These are phyloP conservation scores for Quercus lobata DNA, from an alignment of 331 rosid genomes.

Conservation along the genomic window DNA sequence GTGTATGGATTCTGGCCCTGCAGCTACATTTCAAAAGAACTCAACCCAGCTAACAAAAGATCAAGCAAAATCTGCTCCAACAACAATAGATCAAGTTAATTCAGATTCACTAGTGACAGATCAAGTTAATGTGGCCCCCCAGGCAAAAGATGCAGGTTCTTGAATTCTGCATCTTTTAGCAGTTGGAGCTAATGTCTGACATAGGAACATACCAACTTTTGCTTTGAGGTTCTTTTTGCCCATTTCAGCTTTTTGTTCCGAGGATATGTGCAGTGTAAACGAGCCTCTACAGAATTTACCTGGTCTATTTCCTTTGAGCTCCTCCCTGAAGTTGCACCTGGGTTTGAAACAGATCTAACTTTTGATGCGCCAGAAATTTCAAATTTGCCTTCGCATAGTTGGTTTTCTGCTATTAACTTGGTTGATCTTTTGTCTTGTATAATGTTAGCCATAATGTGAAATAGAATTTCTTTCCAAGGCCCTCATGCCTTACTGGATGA, in stretches of 20 bases:
- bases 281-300: not conserved
- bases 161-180: constrained; percentile 17
- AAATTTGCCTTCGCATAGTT: not conserved
- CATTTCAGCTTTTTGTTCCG: not conserved
- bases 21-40: constrained; percentile 7
- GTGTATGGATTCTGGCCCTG: constrained; percentile 25
- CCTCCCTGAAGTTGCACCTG: not conserved
- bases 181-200: not conserved
- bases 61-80: constrained; percentile 12
- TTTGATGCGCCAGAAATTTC: not conserved
- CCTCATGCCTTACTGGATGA: not conserved
- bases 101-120: constrained; percentile 8
- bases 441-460: not conserved
- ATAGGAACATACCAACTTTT: not conserved
- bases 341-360: not conserved
- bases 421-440: constrained; percentile 1
- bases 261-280: not conserved
- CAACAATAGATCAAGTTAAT: constrained; percentile 5
- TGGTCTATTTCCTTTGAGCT: not conserved
- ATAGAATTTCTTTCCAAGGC: not conserved
- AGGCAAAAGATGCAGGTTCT: constrained; percentile 39
- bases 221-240: not conserved
- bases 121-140: constrained; percentile 34
- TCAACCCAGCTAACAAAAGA: constrained; percentile 13
- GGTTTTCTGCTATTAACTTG: not conserved